phyloP scores from a whole-genome alignment of 176 grass and related monocot species.

The Cocos nucifera region DNA sequence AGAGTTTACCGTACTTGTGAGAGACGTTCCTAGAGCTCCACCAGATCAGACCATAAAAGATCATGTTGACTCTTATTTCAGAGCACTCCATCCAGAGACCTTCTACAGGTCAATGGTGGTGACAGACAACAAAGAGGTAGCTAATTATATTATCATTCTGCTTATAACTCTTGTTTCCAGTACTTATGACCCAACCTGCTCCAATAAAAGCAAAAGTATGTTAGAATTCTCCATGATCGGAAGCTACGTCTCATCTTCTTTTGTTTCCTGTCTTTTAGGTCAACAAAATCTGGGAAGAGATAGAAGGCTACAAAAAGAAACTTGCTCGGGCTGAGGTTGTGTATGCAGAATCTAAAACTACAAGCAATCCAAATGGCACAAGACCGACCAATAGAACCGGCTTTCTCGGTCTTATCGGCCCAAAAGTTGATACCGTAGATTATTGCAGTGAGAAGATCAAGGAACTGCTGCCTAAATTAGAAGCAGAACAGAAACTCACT shows the following conservation, averaged over 20 bases:
- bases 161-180: neutral
- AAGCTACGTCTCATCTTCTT: neutral
- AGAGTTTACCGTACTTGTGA: slow-evolving; percentile 65
- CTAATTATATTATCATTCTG: too few species aligned
- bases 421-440: slow-evolving; percentile 83
- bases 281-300: slow-evolving; percentile 76
- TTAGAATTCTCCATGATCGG: too few species aligned
- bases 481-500: slow-evolving; percentile 64
- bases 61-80: slow-evolving; percentile 71
- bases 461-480: slow-evolving; percentile 74
- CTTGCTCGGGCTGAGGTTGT: slow-evolving; percentile 59
- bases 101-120: slow-evolving; percentile 82
- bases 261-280: slow-evolving; percentile 29
- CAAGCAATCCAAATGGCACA: slow-evolving; percentile 47
- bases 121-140: slow-evolving; percentile 58
- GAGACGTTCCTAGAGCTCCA: slow-evolving; percentile 43
- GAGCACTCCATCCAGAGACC: slow-evolving; percentile 62
- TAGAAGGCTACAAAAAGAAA: slow-evolving; percentile 71
- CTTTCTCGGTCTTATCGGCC: slow-evolving; percentile 70
- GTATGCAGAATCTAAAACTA: slow-evolving; percentile 57
- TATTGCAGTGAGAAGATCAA: slow-evolving; percentile 69
- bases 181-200: slow-evolving; percentile 2
- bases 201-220: too few species aligned
- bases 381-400: slow-evolving; percentile 60
- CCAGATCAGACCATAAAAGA: slow-evolving; percentile 66